Evolutionary conservation across 108 stramenopile genomes (phyloP).

Genomic region (Cyclostephanos tholiformis): DNA sequence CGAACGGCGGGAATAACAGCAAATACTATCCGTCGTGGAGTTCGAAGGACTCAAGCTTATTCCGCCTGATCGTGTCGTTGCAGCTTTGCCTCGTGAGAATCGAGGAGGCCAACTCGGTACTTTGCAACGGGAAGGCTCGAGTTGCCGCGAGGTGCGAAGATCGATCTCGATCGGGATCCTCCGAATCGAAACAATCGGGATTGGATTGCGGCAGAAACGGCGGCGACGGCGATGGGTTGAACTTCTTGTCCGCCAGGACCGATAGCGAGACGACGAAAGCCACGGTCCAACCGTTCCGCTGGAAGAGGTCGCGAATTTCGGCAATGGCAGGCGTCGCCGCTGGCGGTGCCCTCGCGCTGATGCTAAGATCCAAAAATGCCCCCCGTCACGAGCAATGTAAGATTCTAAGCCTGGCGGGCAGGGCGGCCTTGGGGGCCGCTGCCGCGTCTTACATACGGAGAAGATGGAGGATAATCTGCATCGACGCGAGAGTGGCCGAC

Average conservation of each 20-base stretch:
- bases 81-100: conserved; percentile 76
- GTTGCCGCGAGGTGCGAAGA: conserved; percentile 4
- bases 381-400: conserved; percentile 20
- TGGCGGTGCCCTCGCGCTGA: conserved; percentile 12
- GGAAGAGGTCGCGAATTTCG: conserved; percentile 9
- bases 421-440: conserved; percentile 22
- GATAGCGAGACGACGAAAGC: conserved; percentile 15
- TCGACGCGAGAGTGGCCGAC: conserved; percentile 60
- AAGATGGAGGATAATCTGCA: conserved; percentile 56
- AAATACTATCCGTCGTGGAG: conserved; percentile 28
- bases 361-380: conserved; percentile 7
- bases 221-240: not conserved
- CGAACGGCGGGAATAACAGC: not conserved
- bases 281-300: not conserved
- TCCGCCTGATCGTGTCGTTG: conserved; percentile 73
- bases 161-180: conserved; percentile 23
- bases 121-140: conserved; percentile 39
- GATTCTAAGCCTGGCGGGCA: conserved; percentile 29
- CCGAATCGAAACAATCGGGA: conserved; percentile 15
- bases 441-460: conserved; percentile 24
- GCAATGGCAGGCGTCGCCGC: conserved; percentile 14
- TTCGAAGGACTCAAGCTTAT: conserved; percentile 67
- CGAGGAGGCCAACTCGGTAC: conserved; percentile 66
- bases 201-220: not conserved
- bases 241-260: not conserved